These are phyloP conservation scores for Arachnomyces sp. DNA, from an alignment of 2,329 filamentous ascomycete genomes.

Conservation along the genomic window DNA sequence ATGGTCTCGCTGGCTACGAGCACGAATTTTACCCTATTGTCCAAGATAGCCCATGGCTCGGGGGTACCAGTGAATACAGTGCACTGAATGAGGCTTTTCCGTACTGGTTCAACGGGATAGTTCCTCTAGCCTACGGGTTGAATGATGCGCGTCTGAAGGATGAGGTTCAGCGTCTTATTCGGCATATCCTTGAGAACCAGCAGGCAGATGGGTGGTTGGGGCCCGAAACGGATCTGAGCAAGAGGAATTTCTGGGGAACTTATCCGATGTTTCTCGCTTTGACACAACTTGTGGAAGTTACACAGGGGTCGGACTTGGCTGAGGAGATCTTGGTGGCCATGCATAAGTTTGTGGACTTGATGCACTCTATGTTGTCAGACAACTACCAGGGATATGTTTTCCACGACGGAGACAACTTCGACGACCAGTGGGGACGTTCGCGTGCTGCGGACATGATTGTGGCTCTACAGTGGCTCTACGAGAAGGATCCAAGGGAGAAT, in stretches of 20 bases:
- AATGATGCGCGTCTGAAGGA: slow-evolving; percentile 42
- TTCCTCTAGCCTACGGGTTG: slow-evolving; percentile 47
- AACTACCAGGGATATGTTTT: slow-evolving; percentile 45
- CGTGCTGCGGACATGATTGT: slow-evolving; percentile 39
- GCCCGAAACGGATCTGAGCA: slow-evolving; percentile 37
- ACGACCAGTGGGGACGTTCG: slow-evolving; percentile 33
- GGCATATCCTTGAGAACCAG: slow-evolving; percentile 44
- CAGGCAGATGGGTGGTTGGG: slow-evolving; percentile 51
- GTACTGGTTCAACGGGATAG: slow-evolving; percentile 53
- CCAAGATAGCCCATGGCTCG: slow-evolving; percentile 44
- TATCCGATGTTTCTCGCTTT: slow-evolving; percentile 45
- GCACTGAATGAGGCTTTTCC: slow-evolving; percentile 47
- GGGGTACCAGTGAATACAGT: slow-evolving; percentile 45
- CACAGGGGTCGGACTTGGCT: slow-evolving; percentile 31
- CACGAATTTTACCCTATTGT: slow-evolving; percentile 51
- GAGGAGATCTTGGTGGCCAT: slow-evolving; percentile 42
- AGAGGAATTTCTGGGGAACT: slow-evolving; percentile 47
- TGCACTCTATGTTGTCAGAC: slow-evolving; percentile 48
- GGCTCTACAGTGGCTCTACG: slow-evolving; percentile 42
- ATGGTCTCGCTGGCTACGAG: slow-evolving; percentile 47
- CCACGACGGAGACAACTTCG: slow-evolving; percentile 36
- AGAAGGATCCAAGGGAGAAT: slow-evolving; percentile 34
- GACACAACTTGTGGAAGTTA: slow-evolving; percentile 41
- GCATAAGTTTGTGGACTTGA: slow-evolving; percentile 43
- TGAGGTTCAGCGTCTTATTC: slow-evolving; percentile 39